A percentile compares a stretch with the other conserved stretches of the same genome.
Evolutionary conservation across 2,329 filamentous ascomycete genomes (phyloP).

Genomic region (Aureobasidium sp.): DNA sequence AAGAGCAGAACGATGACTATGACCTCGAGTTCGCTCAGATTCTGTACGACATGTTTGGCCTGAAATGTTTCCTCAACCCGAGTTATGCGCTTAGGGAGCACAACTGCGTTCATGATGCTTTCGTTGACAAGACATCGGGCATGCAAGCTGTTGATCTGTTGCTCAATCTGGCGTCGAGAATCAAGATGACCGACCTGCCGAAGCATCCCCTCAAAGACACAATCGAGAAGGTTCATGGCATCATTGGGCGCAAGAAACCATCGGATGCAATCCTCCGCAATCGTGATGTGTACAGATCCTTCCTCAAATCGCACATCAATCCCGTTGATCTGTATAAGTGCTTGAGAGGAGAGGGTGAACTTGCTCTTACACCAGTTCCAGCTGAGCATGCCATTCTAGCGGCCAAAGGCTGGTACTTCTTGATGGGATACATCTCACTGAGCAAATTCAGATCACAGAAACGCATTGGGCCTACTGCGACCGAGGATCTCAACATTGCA

Average conservation of each 20-base stretch:
- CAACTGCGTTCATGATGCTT: conserved; percentile 61
- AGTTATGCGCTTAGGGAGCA: conserved; percentile 52
- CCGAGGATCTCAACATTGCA: conserved; percentile 75
- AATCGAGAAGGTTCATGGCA: conserved; percentile 87
- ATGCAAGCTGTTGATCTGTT: conserved; percentile 77
- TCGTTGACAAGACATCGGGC: conserved; percentile 71
- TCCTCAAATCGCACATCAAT: conserved; percentile 75
- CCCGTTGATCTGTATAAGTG: conserved; percentile 71
- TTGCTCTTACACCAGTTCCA: conserved; percentile 53
- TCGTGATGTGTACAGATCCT: conserved; percentile 69
- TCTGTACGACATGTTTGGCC: conserved; percentile 71
- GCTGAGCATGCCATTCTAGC: conserved; percentile 62
- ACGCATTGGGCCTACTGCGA: conserved; percentile 62
- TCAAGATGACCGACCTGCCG: conserved; percentile 82
- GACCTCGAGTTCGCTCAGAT: conserved; percentile 82
- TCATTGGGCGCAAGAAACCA: conserved; percentile 67
- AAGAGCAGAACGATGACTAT: conserved; percentile 65
- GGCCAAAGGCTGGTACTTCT: conserved; percentile 81
- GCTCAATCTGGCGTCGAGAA: conserved; percentile 67
- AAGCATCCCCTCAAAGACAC: conserved; percentile 85
- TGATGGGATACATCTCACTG: conserved; percentile 79
- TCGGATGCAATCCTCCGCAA: conserved; percentile 81
- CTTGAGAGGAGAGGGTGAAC: conserved; percentile 68
- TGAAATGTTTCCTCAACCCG: conserved; percentile 48
- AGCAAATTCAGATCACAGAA: conserved; percentile 78